phyloP scores from a whole-genome alignment of 1,284 basidiomycete genomes.

The Rhodotorula sp. region DNA sequence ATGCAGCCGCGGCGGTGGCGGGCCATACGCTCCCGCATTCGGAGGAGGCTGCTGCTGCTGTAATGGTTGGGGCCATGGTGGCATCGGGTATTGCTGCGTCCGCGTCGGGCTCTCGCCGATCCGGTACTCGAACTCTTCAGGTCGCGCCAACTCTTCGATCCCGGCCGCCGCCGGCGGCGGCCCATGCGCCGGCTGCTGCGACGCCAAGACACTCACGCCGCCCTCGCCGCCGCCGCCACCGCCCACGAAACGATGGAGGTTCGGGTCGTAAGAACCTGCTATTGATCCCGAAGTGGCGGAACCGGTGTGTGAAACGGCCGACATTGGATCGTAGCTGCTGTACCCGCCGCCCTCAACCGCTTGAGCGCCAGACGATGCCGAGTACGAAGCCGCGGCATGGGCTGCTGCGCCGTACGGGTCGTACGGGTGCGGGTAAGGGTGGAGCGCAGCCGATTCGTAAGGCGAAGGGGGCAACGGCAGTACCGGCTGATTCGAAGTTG shows the following conservation, averaged over 20 bases:
- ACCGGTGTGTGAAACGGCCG: constrained; percentile 6
- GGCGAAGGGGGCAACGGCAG: neutral
- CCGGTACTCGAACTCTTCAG: constrained; percentile 26
- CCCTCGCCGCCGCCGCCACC: neutral
- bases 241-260: neutral
- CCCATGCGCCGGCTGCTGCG: no score
- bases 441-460: neutral
- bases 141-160: constrained; percentile 24
- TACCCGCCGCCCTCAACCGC: neutral
- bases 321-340: constrained; percentile 5
- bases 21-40: neutral
- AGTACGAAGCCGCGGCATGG: neutral
- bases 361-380: neutral
- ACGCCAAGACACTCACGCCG: neutral
- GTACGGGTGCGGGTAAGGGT: neutral
- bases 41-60: neutral
- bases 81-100: neutral
- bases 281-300: neutral
- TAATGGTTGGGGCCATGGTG: neutral
- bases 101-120: constrained; percentile 3
- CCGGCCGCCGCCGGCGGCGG: neutral
- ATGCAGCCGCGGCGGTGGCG: neutral
- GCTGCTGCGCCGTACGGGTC: constrained; percentile 5
- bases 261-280: constrained; percentile 3
- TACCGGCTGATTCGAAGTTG: neutral